Conservation (phyloP, 2,329 filamentous ascomycete genomes). For the Colletotrichum sublineola region DNA sequence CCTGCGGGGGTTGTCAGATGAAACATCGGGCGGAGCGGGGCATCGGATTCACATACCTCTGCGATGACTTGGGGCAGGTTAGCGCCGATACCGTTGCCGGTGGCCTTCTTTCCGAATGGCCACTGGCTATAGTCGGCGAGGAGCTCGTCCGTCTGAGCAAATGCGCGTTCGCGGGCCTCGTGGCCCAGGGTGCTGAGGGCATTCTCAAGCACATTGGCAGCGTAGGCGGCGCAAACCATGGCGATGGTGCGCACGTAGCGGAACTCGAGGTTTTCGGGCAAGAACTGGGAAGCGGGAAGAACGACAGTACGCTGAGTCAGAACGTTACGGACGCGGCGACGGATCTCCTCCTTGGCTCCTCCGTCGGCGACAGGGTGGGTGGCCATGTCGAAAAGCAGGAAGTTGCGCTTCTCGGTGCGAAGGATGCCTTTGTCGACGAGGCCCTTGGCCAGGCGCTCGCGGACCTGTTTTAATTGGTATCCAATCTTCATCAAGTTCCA, state of each 20-base stretch:
- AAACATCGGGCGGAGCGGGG: no score
- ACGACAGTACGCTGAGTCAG: conserved; percentile 95
- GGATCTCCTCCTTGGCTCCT: conserved; percentile 97
- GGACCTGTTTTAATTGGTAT: conserved; percentile 99
- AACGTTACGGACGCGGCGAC: conserved; percentile 90
- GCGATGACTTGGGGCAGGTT: conserved; percentile 89
- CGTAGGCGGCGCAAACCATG: conserved; percentile 98
- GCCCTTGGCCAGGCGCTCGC: conserved; percentile 95
- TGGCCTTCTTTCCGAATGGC: conserved; percentile 91
- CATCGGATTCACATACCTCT: conserved; percentile 66
- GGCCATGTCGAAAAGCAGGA: conserved; percentile 99
- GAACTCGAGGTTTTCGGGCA: conserved; percentile 95
- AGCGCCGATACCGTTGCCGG: conserved; percentile 85
- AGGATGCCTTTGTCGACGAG: conserved; percentile 99
- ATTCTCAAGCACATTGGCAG: conserved; percentile 97
- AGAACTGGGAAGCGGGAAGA: conserved; percentile 85
- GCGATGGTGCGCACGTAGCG: conserved; percentile 90
- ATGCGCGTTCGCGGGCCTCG: conserved; percentile 92
- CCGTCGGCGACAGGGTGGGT: conserved; percentile 97
- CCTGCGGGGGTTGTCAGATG: conserved; percentile 58
- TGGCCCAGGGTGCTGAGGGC: conserved; percentile 94
- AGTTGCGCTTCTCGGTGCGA: conserved; percentile 98
- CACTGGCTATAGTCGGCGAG: conserved; percentile 97
- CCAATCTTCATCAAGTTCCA: conserved; percentile 99
- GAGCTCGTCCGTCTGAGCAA: conserved; percentile 96